Evolutionary conservation across 2,329 filamentous ascomycete species (phyloP).

Genomic region (Sphaerulina musiva): DNA sequence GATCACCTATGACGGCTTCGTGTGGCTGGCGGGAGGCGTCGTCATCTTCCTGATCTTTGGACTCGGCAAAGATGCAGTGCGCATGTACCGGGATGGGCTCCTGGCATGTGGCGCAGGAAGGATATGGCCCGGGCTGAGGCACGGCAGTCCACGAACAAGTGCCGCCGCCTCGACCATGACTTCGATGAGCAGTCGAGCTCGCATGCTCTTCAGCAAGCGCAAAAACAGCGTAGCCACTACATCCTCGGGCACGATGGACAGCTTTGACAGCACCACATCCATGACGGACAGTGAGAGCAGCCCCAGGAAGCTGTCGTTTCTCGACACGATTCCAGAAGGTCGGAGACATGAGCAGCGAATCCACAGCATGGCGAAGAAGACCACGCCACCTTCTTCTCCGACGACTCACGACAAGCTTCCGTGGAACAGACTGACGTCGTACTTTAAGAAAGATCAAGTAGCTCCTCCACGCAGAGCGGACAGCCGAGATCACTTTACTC

Average conservation of each 20-base stretch:
- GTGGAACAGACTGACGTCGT: slow-evolving; percentile 4
- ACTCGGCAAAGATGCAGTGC: slow-evolving; percentile 54
- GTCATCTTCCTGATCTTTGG: slow-evolving; percentile 60
- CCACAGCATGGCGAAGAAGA: not conserved
- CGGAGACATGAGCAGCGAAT: not conserved
- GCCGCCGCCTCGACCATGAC: slow-evolving; percentile 15
- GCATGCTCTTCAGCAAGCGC: slow-evolving; percentile 20
- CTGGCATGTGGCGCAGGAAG: slow-evolving; percentile 37
- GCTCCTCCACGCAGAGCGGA: not conserved
- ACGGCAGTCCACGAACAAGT: slow-evolving; percentile 7
- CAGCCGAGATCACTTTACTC: slow-evolving; percentile 13
- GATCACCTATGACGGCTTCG: slow-evolving; percentile 52
- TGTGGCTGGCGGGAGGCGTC: slow-evolving; percentile 48
- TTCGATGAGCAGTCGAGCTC: slow-evolving; percentile 27
- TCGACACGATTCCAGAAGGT: slow-evolving; percentile 22
- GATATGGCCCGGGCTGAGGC: slow-evolving; percentile 21
- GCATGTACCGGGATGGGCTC: slow-evolving; percentile 47
- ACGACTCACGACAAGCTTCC: slow-evolving; percentile 1
- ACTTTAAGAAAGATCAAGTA: slow-evolving; percentile 9
- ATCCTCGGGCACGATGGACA: slow-evolving; percentile 5
- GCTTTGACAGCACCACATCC: slow-evolving; percentile 10
- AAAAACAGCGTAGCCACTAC: slow-evolving; percentile 4
- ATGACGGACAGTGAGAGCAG: slow-evolving; percentile 14
- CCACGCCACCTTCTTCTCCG: not conserved
- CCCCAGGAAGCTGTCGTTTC: slow-evolving; percentile 20